Conservation (phyloP, 495 filamentous ascomycete genomes). For the Penicillium odoratum region DNA sequence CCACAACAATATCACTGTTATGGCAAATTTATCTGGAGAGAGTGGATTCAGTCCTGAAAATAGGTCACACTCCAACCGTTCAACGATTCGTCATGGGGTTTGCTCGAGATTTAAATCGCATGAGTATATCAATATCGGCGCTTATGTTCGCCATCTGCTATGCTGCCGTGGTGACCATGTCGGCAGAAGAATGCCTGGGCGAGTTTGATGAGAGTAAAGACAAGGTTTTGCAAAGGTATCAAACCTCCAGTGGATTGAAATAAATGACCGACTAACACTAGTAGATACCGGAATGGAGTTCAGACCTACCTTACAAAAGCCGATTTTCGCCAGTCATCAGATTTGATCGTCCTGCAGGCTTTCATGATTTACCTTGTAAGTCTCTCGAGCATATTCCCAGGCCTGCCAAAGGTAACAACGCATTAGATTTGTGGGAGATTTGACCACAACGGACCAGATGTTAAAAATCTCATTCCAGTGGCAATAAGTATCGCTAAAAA, state of each 20-base stretch:
- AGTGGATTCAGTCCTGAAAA: slow-evolving; percentile 31
- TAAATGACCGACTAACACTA: neutral
- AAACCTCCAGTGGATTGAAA: too few relatives aligned
- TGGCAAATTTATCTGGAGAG: slow-evolving; percentile 30
- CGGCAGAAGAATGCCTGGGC: slow-evolving; percentile 28
- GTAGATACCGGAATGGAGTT: slow-evolving; percentile 62
- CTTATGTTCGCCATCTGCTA: slow-evolving; percentile 75
- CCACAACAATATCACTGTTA: slow-evolving; percentile 9
- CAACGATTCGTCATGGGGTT: slow-evolving; percentile 19
- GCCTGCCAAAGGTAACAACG: neutral
- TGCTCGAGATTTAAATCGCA: slow-evolving; percentile 27
- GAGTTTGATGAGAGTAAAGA: neutral
- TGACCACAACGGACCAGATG: slow-evolving; percentile 54
- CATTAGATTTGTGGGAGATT: slow-evolving; percentile 45
- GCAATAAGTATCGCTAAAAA: slow-evolving; percentile 69
- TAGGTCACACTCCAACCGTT: slow-evolving; percentile 25
- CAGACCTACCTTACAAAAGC: slow-evolving; percentile 68
- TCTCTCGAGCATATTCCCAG: neutral
- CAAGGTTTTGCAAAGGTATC: too few relatives aligned
- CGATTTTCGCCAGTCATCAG: slow-evolving; percentile 62
- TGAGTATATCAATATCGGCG: slow-evolving; percentile 19
- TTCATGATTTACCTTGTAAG: slow-evolving; percentile 63
- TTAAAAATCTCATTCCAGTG: slow-evolving; percentile 56
- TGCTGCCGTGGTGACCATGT: slow-evolving; percentile 62
- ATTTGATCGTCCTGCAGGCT: slow-evolving; percentile 68